Percentiles rank a stretch among this genome's conserved stretches.
Evolutionary conservation across 306 rosid species (phyloP).

Genomic region (Rosa rugosa): DNA sequence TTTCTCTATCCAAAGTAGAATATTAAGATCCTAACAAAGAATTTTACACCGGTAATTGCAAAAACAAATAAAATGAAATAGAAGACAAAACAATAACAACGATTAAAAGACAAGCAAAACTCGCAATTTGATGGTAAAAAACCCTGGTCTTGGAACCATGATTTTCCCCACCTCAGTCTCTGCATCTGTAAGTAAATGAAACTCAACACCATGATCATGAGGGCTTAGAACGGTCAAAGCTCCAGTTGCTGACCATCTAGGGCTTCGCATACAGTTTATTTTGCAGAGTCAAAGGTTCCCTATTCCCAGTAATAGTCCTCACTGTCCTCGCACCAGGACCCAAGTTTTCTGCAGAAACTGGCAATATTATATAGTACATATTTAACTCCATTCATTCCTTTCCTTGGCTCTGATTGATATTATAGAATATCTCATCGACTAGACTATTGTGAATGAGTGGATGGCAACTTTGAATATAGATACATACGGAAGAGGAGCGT

Average conservation of each 20-base stretch:
- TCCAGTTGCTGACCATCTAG: constrained; percentile 58
- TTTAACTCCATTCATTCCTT: background rate
- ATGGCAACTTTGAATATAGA: constrained; percentile 43
- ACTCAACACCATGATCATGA: background rate
- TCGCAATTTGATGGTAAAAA: constrained; percentile 31
- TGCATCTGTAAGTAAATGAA: constrained; percentile 40
- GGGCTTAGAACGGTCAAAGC: constrained; percentile 47
- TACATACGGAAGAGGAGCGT: constrained; percentile 32
- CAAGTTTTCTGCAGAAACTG: constrained; percentile 32
- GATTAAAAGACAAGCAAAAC: background rate
- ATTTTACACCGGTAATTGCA: background rate
- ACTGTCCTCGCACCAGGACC: constrained; percentile 46
- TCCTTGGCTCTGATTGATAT: background rate
- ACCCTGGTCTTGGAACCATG: constrained; percentile 51
- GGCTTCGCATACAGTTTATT: constrained; percentile 39
- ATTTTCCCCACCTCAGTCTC: constrained; percentile 56
- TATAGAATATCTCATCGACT: background rate
- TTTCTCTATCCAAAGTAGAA: background rate
- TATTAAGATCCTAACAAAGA: background rate
- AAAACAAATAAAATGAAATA: background rate
- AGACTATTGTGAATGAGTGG: constrained; percentile 37
- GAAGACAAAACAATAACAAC: background rate
- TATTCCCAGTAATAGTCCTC: background rate
- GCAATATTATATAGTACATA: background rate
- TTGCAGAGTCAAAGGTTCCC: constrained; percentile 57